phyloP scores from a whole-genome alignment of 2,329 filamentous ascomycete genomes.

The Penicillium sp. region DNA sequence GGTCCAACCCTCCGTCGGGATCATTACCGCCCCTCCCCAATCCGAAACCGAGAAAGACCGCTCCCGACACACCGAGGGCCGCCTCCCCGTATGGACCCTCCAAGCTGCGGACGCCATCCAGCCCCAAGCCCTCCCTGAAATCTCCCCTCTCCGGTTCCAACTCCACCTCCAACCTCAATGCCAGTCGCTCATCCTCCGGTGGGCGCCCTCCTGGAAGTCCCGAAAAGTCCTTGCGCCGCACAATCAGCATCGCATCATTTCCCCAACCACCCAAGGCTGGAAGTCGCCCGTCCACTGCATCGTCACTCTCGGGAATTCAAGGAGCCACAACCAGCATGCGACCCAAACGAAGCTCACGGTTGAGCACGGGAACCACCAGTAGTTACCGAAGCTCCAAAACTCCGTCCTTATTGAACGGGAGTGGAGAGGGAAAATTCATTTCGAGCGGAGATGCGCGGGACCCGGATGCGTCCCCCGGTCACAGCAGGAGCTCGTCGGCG shows the following conservation, averaged over 20 bases:
- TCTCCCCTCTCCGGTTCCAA: conserved; percentile 50
- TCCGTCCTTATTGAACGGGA: conserved; percentile 77
- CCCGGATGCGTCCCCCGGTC: conserved; percentile 79
- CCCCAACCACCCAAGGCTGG: conserved; percentile 80
- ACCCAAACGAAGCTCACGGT: conserved; percentile 57
- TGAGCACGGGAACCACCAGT: conserved; percentile 55
- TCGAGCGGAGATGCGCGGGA: conserved; percentile 63
- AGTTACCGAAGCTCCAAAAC: conserved; percentile 55
- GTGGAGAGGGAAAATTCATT: conserved; percentile 74
- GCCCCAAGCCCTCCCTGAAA: conserved; percentile 53
- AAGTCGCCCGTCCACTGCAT: conserved; percentile 62
- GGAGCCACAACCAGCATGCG: conserved; percentile 43
- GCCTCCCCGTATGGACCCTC: conserved; percentile 48
- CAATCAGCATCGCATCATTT: conserved; percentile 91
- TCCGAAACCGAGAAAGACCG: conserved; percentile 69
- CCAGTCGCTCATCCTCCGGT: conserved; percentile 57
- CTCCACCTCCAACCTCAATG: conserved; percentile 57
- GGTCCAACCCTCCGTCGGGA: conserved; percentile 67
- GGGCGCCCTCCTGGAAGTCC: conserved; percentile 55
- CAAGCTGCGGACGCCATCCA: conserved; percentile 62
- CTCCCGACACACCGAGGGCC: conserved; percentile 50
- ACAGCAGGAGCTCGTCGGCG: conserved; percentile 87
- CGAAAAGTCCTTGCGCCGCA: conserved; percentile 76
- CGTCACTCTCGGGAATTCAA: conserved; percentile 42
- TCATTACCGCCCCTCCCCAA: conserved; percentile 74